Base-by-base conservation (phyloP, 306 rosid genomes). In the Cucurbita moschata region DNA sequence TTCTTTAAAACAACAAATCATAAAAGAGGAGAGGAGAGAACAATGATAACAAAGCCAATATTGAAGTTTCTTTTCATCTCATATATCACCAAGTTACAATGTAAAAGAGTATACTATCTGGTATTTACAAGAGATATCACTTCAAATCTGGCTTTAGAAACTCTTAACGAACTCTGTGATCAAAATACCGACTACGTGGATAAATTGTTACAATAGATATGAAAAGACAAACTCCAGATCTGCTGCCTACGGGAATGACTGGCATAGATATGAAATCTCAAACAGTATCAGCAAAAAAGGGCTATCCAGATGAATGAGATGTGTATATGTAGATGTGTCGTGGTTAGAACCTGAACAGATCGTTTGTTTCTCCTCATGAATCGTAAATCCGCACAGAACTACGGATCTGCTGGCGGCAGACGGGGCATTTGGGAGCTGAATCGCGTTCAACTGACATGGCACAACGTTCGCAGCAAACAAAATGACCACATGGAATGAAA, bases 401-500 rank as follows among this genome's bases (percentile, higher is more conserved):
- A 11, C 80, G 90, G 71, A 94, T 85, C 74, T 82, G 90, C 82
- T 87, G 96, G 63, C 98, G 88, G 77, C 98, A 90, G 69, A 90
- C 89, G 0, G 98, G 98, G 46, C 98, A 94, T 69, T 89, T 94
- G 19, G 97, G 98, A 42, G 91, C 49, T 30, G 78, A 75, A 68
- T 84, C 90, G 3, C 77, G 82, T 78, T 83, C 96, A 58, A 94
- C 84, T 14, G 96, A 85, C 23, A 84, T 70, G 76, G 92, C 87
- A 75, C 97, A 94, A 50, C 64, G 78, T 56, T 82, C 89, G 85
- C 98, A 94, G 57, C 98, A 90, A 50, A 94, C 97, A 30, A 87
- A 82, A 83, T 90, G 98, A 44, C 96, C 98, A 35, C 96, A 94
- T 0, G 97, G 98, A 71, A 90, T 78, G 75, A 94, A 94, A 10